Conservation (phyloP, 2,329 filamentous ascomycete species). For the Fusarium sp. region DNA sequence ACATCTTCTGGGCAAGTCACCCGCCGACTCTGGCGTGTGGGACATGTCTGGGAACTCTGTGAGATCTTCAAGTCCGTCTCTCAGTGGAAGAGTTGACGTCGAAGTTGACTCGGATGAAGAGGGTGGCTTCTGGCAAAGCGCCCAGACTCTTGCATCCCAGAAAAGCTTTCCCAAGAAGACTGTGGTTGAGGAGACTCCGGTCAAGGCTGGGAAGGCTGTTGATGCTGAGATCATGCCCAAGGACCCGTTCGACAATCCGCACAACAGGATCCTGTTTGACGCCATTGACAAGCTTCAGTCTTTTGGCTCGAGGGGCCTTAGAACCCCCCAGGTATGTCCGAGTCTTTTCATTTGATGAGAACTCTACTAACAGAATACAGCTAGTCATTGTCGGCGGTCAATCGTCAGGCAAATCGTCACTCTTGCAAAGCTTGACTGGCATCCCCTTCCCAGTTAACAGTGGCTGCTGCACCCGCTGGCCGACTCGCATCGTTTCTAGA, state of each 20-base stretch:
- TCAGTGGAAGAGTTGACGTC: neutral
- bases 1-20: constrained; percentile 5
- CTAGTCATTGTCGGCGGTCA: constrained; percentile 53
- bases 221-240: constrained; percentile 30
- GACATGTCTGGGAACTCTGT: constrained; percentile 16
- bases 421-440: constrained; percentile 52
- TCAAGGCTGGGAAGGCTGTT: neutral
- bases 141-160: neutral
- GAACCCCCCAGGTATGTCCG: constrained; percentile 48
- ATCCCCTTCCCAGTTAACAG: constrained; percentile 52
- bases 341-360: neutral
- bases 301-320: constrained; percentile 47
- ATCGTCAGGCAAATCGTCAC: constrained; percentile 53
- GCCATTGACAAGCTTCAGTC: constrained; percentile 52
- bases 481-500: constrained; percentile 52
- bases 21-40: constrained; percentile 20
- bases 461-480: constrained; percentile 52
- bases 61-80: neutral
- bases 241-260: constrained; percentile 51
- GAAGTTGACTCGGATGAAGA: neutral
- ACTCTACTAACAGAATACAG: constrained; percentile 25
- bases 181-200: neutral
- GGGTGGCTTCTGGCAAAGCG: neutral
- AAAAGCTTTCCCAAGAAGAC: neutral
- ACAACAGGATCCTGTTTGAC: constrained; percentile 51